Conservation (phyloP, 2,329 filamentous ascomycete genomes). For the Ceratocystis harringtonii region DNA sequence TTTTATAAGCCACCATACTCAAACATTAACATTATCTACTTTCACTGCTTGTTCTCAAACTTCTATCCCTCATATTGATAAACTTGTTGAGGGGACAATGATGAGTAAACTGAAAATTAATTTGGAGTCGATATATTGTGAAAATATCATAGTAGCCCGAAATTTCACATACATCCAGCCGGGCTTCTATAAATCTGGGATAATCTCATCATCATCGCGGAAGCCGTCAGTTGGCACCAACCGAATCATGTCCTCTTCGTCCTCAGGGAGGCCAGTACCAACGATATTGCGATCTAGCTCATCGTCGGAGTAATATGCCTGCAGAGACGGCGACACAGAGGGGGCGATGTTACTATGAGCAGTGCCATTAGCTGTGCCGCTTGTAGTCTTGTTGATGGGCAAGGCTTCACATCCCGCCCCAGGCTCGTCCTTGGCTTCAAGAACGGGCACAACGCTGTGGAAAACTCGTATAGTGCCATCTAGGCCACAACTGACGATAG, state of each 20-base stretch:
- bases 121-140: neutral
- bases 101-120: neutral
- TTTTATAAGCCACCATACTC: neutral
- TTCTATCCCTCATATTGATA: too few relatives aligned
- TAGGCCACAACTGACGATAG: conserved; percentile 43
- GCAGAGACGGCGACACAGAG: neutral
- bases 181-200: neutral
- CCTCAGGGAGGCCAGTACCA: neutral
- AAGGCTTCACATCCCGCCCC: neutral
- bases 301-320: neutral
- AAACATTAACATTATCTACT: neutral
- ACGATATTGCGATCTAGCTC: neutral
- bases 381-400: too few relatives aligned
- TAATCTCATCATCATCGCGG: neutral
- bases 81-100: neutral
- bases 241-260: neutral
- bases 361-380: neutral
- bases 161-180: neutral
- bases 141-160: neutral
- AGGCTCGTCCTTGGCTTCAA: too few relatives aligned
- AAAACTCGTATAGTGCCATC: conserved; percentile 40
- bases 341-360: neutral
- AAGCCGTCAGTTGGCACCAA: neutral
- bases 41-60: neutral
- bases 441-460: conserved; percentile 21